phyloP scores from a whole-genome alignment of 31 red algal species.

The Odonthalia washingtoniensis region DNA sequence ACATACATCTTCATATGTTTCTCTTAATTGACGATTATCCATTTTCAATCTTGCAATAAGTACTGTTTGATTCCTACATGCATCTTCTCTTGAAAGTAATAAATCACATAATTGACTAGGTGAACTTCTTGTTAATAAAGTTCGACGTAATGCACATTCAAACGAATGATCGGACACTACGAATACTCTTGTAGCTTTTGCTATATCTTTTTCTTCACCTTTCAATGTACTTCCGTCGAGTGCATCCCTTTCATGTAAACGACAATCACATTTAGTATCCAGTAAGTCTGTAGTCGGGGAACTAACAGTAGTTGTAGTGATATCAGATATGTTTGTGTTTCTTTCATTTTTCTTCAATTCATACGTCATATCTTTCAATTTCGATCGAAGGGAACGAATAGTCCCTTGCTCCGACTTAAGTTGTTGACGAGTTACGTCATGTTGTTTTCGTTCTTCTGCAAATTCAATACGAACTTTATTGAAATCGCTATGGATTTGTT shows the following conservation, averaged over 20 bases:
- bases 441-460: background rate
- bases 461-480: conserved; percentile 17
- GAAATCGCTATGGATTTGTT: conserved; percentile 59
- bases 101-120: conserved; percentile 37
- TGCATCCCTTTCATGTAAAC: too few species aligned
- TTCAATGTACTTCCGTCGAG: too few species aligned
- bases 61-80: conserved; percentile 48
- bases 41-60: conserved; percentile 53
- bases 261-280: conserved; percentile 6
- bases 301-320: background rate
- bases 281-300: background rate
- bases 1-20: conserved; percentile 58
- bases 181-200: background rate
- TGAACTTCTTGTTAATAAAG: conserved; percentile 25
- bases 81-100: conserved; percentile 47
- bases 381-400: background rate
- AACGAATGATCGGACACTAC: background rate
- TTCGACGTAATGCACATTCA: conserved; percentile 18
- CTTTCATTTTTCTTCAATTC: background rate
- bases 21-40: conserved; percentile 50
- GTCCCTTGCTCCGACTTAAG: background rate
- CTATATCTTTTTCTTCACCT: background rate
- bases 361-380: conserved; percentile 1
- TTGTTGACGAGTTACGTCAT: background rate
- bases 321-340: background rate